These are phyloP conservation scores for Leccinum longicurvipes DNA, from an alignment of 768 basidiomycete species.

Conservation along the genomic window DNA sequence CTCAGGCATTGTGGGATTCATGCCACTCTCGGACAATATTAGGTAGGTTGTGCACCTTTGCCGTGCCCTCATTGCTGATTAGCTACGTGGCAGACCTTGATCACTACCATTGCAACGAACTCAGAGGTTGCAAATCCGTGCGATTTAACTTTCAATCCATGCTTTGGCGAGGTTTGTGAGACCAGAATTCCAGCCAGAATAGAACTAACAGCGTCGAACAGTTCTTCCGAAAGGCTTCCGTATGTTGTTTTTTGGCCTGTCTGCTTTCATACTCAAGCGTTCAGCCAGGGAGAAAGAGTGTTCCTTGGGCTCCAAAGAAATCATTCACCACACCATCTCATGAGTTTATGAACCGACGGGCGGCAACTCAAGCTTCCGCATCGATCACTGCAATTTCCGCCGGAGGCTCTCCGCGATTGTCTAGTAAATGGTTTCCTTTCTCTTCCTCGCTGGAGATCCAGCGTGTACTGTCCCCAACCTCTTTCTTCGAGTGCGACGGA, in stretches of 20 bases:
- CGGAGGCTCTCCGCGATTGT: constrained; percentile 13
- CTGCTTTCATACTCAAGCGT: background rate
- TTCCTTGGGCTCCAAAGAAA: background rate
- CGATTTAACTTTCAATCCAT: background rate
- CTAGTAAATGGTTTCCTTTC: constrained; percentile 11
- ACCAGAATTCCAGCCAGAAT: background rate
- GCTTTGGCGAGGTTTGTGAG: constrained; percentile 13
- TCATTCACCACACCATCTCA: background rate
- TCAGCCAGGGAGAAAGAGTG: constrained; percentile 1
- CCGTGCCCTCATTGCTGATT: background rate
- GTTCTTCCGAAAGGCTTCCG: constrained; percentile 7
- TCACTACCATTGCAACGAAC: constrained; percentile 26
- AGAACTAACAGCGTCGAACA: background rate
- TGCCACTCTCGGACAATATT: constrained; percentile 30
- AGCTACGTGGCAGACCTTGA: constrained; percentile 22
- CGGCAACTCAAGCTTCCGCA: constrained; percentile 5
- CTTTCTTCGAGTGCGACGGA: constrained; percentile 19
- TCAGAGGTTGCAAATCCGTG: background rate
- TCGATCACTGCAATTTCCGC: constrained; percentile 16
- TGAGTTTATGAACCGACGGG: constrained; percentile 11
- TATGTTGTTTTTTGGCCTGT: background rate
- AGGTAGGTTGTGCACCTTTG: constrained; percentile 10
- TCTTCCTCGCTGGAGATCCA: constrained; percentile 4
- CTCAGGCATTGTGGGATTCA: constrained; percentile 28
- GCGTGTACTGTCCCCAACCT: constrained; percentile 21